phyloP scores from a whole-genome alignment of 2,329 filamentous ascomycete species.

The Colletotrichum incanum region DNA sequence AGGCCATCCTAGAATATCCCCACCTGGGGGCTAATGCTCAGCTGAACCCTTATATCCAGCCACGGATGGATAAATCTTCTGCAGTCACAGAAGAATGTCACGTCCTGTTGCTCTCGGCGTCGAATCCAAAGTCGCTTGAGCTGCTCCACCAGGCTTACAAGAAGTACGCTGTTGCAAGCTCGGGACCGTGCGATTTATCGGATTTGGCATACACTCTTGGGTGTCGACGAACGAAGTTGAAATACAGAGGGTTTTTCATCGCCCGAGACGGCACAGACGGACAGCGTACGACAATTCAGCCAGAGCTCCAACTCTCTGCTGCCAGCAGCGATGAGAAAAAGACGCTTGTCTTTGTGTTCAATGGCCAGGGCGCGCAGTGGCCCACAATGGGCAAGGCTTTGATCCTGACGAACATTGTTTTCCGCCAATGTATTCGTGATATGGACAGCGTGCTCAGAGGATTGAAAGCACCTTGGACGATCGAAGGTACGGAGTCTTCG shows the following conservation, averaged over 20 bases:
- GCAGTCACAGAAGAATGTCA: no score
- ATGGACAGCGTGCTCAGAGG: slow-evolving; percentile 51
- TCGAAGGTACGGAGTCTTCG: not conserved
- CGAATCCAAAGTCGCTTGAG: slow-evolving; percentile 42
- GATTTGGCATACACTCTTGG: slow-evolving; percentile 52
- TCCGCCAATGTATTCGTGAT: slow-evolving; percentile 30
- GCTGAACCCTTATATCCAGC: no score
- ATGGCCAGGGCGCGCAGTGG: slow-evolving; percentile 43
- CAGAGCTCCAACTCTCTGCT: not conserved
- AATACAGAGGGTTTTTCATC: slow-evolving; percentile 47
- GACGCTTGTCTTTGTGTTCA: slow-evolving; percentile 37
- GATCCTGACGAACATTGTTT: slow-evolving; percentile 9
- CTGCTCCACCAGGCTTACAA: slow-evolving; percentile 32
- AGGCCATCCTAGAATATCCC: not conserved
- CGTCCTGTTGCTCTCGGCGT: slow-evolving; percentile 39
- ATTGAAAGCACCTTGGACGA: slow-evolving; percentile 41
- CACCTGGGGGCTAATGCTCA: not conserved
- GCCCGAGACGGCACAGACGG: slow-evolving; percentile 12
- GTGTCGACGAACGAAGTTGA: slow-evolving; percentile 47
- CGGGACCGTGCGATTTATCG: slow-evolving; percentile 27
- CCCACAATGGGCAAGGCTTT: slow-evolving; percentile 34
- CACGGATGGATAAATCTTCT: no score
- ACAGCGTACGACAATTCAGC: no score
- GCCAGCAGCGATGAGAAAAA: slow-evolving; percentile 48
- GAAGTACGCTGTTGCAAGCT: slow-evolving; percentile 40